phyloP scores from a whole-genome alignment of 352 stramenopile genomes.

The Globisporangium ultimum region DNA sequence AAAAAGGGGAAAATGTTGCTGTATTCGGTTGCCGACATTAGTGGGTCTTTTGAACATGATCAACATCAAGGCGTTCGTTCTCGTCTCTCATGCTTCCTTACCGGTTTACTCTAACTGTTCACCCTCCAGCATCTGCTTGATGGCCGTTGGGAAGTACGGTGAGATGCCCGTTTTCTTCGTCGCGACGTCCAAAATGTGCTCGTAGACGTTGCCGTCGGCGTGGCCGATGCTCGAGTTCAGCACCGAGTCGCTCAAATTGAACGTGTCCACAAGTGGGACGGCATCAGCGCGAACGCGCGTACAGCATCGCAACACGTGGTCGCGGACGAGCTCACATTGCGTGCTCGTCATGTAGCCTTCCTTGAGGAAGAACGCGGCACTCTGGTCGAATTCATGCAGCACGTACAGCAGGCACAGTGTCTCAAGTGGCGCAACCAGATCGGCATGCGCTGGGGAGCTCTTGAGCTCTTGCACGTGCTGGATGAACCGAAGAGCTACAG shows the following conservation, averaged over 20 bases:
- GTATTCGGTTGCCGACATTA: too few relatives aligned
- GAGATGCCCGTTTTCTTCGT: constrained; percentile 31
- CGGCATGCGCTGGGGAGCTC: constrained; percentile 10
- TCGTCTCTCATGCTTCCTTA: neutral
- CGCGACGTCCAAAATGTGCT: constrained; percentile 48
- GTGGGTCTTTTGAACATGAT: too few relatives aligned
- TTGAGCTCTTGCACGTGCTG: constrained; percentile 47
- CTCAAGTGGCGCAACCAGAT: constrained; percentile 49
- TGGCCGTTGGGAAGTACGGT: constrained; percentile 50
- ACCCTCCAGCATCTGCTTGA: constrained; percentile 65
- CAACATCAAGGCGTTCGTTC: too few relatives aligned
- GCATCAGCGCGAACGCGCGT: constrained; percentile 47
- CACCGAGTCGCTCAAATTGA: constrained; percentile 68
- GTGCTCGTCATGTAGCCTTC: constrained; percentile 50
- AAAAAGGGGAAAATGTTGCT: too few relatives aligned
- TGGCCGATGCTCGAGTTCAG: constrained; percentile 67
- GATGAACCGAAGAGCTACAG: constrained; percentile 57
- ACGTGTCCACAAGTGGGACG: constrained; percentile 69
- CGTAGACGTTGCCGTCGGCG: constrained; percentile 72
- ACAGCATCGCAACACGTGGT: constrained; percentile 39
- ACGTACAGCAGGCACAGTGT: constrained; percentile 76
- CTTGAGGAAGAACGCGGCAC: constrained; percentile 52
- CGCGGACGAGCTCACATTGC: constrained; percentile 50
- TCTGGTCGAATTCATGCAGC: constrained; percentile 62
- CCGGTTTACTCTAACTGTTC: constrained; percentile 25